These are phyloP conservation scores for Arthrobotrys sinensis DNA, from an alignment of 2,329 filamentous ascomycete species.

Conservation along the genomic window DNA sequence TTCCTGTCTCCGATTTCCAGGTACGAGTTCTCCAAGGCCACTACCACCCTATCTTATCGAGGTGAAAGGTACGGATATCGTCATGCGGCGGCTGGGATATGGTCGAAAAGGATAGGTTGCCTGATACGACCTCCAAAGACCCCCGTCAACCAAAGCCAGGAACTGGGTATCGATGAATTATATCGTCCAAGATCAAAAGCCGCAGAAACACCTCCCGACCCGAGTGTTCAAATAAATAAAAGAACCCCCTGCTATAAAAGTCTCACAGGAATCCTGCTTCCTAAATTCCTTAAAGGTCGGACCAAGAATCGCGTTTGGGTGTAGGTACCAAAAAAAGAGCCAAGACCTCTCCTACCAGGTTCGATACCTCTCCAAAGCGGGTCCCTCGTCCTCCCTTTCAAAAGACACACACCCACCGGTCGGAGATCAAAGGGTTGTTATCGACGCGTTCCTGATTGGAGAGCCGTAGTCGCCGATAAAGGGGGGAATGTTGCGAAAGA, in stretches of 20 bases:
- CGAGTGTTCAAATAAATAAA: too few species aligned
- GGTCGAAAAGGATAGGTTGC: conserved; percentile 6
- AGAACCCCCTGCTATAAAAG: too few species aligned
- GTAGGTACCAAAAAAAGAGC: conserved; percentile 14
- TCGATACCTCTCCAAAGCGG: conserved; percentile 10
- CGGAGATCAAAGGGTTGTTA: conserved; percentile 13
- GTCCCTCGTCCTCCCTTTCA: background rate
- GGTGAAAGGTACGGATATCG: conserved; percentile 26
- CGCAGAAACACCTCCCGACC: too few species aligned
- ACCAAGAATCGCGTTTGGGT: conserved; percentile 1
- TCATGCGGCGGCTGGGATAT: conserved; percentile 35
- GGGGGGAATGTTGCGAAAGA: background rate
- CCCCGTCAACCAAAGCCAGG: too few species aligned
- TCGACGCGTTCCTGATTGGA: conserved; percentile 46
- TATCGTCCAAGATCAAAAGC: too few species aligned
- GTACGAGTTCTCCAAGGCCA: conserved; percentile 26
- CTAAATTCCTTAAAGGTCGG: background rate
- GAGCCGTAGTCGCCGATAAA: conserved; percentile 16
- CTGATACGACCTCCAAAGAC: background rate
- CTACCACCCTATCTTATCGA: conserved; percentile 54
- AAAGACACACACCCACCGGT: conserved; percentile 19
- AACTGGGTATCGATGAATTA: too few species aligned
- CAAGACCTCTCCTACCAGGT: conserved; percentile 26
- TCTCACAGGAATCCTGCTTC: too few species aligned
- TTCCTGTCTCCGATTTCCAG: background rate